These are phyloP conservation scores for Hortiboletus flavorubellus DNA, from an alignment of 768 basidiomycete genomes.

Conservation along the genomic window DNA sequence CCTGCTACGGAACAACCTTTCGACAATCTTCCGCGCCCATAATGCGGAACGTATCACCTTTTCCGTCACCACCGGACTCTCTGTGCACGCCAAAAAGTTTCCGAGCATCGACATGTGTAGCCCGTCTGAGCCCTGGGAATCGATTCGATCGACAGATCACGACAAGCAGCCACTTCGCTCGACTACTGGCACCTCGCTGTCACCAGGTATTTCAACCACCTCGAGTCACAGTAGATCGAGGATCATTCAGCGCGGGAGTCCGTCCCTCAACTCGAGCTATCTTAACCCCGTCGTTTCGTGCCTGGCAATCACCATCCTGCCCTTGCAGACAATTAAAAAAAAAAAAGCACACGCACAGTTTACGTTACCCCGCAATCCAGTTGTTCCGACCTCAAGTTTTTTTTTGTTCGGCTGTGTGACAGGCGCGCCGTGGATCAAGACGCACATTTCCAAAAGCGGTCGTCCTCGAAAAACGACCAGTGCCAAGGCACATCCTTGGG, in stretches of 20 bases:
- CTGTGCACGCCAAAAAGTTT: background rate
- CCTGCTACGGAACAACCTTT: background rate
- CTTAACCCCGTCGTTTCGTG: background rate
- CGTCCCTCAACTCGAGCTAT: too few relatives aligned
- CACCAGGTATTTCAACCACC: background rate
- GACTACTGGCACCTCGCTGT: background rate
- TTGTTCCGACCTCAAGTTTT: background rate
- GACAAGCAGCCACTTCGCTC: background rate
- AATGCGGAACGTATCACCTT: background rate
- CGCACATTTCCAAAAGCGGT: background rate
- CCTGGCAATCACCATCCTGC: slow-evolving; percentile 1
- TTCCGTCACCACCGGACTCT: too few relatives aligned
- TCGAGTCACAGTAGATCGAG: background rate
- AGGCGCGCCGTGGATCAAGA: background rate
- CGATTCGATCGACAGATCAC: slow-evolving; percentile 4
- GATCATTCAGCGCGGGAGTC: too few relatives aligned
- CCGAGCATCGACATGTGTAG: background rate
- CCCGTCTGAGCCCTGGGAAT: background rate
- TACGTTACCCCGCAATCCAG: slow-evolving; percentile 5
- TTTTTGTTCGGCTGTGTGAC: background rate
- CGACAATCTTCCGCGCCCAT: slow-evolving; percentile 3
- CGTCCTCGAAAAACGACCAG: background rate
- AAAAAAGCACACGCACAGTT: background rate
- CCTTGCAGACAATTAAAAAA: background rate
- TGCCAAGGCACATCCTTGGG: background rate